A percentile compares a stretch with the other conserved stretches of the same genome.
Evolutionary conservation across 2,329 filamentous ascomycete genomes (phyloP).

Genomic region (Aspergillus novofumigatus): DNA sequence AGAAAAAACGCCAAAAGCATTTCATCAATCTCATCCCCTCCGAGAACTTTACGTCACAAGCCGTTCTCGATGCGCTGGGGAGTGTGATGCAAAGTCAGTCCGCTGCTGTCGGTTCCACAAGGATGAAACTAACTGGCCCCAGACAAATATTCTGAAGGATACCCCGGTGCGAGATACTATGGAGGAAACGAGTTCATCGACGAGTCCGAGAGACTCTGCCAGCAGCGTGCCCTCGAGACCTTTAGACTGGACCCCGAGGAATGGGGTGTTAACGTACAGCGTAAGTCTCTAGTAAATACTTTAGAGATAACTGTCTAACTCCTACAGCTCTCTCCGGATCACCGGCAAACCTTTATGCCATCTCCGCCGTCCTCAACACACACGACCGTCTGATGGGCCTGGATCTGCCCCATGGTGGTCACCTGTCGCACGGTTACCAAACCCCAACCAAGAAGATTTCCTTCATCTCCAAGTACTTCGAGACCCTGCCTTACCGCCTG

Average conservation of each 20-base stretch:
- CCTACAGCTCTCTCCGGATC: slow-evolving; percentile 70
- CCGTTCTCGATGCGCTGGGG: slow-evolving; percentile 83
- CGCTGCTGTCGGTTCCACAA: neutral
- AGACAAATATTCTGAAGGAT: slow-evolving; percentile 99
- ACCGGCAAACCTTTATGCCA: slow-evolving; percentile 74
- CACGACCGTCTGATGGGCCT: slow-evolving; percentile 97
- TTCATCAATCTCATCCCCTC: slow-evolving; percentile 97
- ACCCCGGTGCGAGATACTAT: slow-evolving; percentile 93
- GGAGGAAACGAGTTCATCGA: slow-evolving; percentile 97
- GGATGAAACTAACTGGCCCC: slow-evolving; percentile 25
- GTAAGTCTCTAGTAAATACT: slow-evolving; percentile 45
- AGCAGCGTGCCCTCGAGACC: slow-evolving; percentile 81
- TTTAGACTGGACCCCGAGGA: slow-evolving; percentile 78
- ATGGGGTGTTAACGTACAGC: slow-evolving; percentile 96
- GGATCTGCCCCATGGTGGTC: slow-evolving; percentile 89
- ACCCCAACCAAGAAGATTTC: slow-evolving; percentile 95
- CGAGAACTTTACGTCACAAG: slow-evolving; percentile 92
- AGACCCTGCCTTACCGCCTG: slow-evolving; percentile 95
- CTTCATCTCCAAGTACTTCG: slow-evolving; percentile 96
- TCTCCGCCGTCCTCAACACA: slow-evolving; percentile 91
- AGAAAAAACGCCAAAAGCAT: slow-evolving; percentile 94
- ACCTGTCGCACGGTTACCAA: slow-evolving; percentile 96
- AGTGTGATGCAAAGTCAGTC: slow-evolving; percentile 88
- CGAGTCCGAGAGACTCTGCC: slow-evolving; percentile 81
- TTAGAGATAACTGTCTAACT: slow-evolving; percentile 7